A percentile compares a stretch with the other conserved stretches of the same genome.
Evolutionary conservation across 495 filamentous ascomycete species (phyloP).

Genomic region (Hapsidospora chrysogenum): DNA sequence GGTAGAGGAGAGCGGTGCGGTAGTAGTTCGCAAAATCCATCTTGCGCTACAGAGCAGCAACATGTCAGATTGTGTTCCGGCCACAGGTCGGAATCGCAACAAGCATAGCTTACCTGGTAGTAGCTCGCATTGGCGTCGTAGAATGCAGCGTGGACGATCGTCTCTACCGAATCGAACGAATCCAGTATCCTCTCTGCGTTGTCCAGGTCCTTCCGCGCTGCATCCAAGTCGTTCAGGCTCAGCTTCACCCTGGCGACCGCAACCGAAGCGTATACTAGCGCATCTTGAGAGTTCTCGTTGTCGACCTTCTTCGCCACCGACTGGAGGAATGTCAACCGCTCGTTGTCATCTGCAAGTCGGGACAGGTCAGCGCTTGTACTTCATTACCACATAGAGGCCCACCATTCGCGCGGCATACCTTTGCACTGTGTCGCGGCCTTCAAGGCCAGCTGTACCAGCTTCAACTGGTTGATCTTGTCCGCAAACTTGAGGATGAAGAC

Average conservation of each 20-base stretch:
- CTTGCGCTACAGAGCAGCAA: slow-evolving; percentile 26
- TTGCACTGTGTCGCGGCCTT: slow-evolving; percentile 72
- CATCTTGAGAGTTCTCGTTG: slow-evolving; percentile 85
- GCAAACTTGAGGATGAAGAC: slow-evolving; percentile 91
- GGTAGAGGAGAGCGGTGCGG: slow-evolving; percentile 92
- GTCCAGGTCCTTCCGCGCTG: slow-evolving; percentile 71
- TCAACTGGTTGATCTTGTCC: slow-evolving; percentile 96
- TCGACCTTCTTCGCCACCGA: slow-evolving; percentile 76
- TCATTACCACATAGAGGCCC: slow-evolving; percentile 1
- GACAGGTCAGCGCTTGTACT: too few relatives aligned
- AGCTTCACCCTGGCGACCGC: slow-evolving; percentile 84
- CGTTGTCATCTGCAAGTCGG: slow-evolving; percentile 73
- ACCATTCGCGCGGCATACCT: too few relatives aligned
- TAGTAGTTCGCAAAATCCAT: slow-evolving; percentile 90
- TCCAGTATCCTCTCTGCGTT: slow-evolving; percentile 77
- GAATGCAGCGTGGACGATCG: slow-evolving; percentile 88
- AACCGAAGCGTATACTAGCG: slow-evolving; percentile 82
- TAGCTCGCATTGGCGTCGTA: slow-evolving; percentile 93
- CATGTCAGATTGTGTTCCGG: background rate
- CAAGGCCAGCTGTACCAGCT: slow-evolving; percentile 80
- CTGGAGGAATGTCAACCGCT: slow-evolving; percentile 75
- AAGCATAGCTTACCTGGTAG: slow-evolving; percentile 47
- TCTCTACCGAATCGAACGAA: slow-evolving; percentile 87
- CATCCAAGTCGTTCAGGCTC: slow-evolving; percentile 53
- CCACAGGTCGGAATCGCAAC: background rate